Evolutionary conservation across 2,329 filamentous ascomycete genomes (phyloP).

Genomic region (Ophiostoma sp.): DNA sequence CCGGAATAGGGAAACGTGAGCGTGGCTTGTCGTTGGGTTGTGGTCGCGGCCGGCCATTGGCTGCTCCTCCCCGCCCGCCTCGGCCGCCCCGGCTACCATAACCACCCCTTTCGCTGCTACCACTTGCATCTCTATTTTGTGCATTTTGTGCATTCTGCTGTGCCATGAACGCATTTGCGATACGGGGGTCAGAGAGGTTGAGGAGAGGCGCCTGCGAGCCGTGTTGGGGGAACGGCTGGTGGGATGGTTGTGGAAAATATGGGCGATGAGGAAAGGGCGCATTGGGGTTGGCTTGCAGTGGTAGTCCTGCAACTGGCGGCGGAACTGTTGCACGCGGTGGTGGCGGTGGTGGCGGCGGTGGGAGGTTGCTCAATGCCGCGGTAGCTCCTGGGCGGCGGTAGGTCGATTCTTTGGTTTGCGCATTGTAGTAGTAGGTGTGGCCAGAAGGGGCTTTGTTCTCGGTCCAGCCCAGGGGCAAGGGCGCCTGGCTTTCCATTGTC

Average conservation of each 20-base stretch:
- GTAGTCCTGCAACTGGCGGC: background rate
- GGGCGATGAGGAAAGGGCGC: slow-evolving; percentile 27
- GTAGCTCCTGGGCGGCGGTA: slow-evolving; percentile 61
- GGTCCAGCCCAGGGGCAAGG: slow-evolving; percentile 79
- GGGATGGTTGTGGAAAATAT: slow-evolving; percentile 28
- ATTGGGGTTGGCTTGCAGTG: slow-evolving; percentile 26
- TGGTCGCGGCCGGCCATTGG: slow-evolving; percentile 55
- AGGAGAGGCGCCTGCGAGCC: slow-evolving; percentile 37
- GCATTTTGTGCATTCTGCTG: slow-evolving; percentile 36
- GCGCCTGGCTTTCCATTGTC: slow-evolving; percentile 42
- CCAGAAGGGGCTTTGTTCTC: slow-evolving; percentile 86
- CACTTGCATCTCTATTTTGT: background rate
- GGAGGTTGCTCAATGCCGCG: background rate
- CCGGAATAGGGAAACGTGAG: slow-evolving; percentile 71
- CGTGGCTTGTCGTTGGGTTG: slow-evolving; percentile 75
- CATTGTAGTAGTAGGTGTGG: slow-evolving; percentile 84
- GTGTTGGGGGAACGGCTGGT: background rate
- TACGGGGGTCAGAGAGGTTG: slow-evolving; percentile 49
- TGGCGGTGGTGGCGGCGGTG: slow-evolving; percentile 33
- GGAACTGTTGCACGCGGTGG: slow-evolving; percentile 25
- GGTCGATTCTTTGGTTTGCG: slow-evolving; percentile 75
- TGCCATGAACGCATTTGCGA: slow-evolving; percentile 58
- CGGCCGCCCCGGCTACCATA: slow-evolving; percentile 23
- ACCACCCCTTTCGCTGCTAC: background rate
- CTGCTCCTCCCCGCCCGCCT: slow-evolving; percentile 30